Evolutionary conservation across 2,329 filamentous ascomycete genomes (phyloP), one percentile per base, ranked within the genome.

Genomic region (Exophiala alcalophila): DNA sequence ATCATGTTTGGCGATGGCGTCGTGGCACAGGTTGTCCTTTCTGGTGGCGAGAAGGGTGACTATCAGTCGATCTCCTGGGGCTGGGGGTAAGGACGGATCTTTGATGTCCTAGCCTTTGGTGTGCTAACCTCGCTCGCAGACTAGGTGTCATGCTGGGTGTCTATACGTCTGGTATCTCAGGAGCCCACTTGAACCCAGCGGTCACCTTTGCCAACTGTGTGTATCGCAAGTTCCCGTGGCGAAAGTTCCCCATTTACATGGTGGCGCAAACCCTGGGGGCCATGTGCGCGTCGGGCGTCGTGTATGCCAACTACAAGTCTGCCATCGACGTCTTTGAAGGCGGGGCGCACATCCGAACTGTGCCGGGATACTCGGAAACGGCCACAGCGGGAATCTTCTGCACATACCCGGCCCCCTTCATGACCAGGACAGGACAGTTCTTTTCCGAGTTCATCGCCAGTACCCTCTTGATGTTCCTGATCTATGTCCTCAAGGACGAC

Each of bases 371-470:
- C n/a, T n/a, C n/a, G 6, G 60, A 65, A 18, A 83, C 76, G 30
- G 73, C 81, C 1, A 82, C 81, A 5, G 84, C 80, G 0, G 81
- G 77, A 2, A 78, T 88, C 51, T 87, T 87, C 61, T 83, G 78
- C 69, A 86, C 84, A 0, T 87, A 87, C 55, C 83, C 83, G 0
- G 65, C 63, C 1, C 53, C 57, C 1, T 69, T 86, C 61, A 72
- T 86, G 69, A 81, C 77, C 2, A 78, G 74, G 35, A 76, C 78
- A 0, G 78, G 74, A 33, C 78, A 83, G 65, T 84, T 86, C 65
- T 84, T 86, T 57, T 82, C 78, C 14, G 84, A 88, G 55, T 82
- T 86, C 52, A 70, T 87, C 35, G 79, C 81, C 11, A 81, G 75
- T 44, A 66, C 80, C 0, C 71, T 87, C 21, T 65, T 87, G 16